These are phyloP conservation scores for Cupressus sempervirens DNA, from an alignment of 75 land plant species.

Conservation along the genomic window DNA sequence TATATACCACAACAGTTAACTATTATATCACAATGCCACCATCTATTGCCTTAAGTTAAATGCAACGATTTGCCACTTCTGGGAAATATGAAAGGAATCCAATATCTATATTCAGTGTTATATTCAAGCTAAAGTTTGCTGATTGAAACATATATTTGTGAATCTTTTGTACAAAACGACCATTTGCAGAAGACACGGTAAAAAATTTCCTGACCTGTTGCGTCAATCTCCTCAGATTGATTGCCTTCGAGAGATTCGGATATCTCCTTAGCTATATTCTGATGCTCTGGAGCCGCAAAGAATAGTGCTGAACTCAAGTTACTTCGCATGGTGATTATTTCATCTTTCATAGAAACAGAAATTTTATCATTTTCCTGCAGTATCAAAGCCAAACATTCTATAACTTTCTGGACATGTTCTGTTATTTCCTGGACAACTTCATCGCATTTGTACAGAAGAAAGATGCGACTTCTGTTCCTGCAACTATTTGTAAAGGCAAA, in stretches of 20 bases:
- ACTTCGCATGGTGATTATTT: not conserved
- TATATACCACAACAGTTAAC: not conserved
- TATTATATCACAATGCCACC: not conserved
- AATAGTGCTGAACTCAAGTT: not conserved
- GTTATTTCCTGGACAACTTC: conserved; percentile 1
- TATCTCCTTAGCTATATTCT: conserved; percentile 8
- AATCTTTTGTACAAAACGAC: not conserved
- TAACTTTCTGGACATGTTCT: not conserved
- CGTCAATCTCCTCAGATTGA: not conserved
- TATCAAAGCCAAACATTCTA: not conserved
- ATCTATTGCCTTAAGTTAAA: not conserved
- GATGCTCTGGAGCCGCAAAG: conserved; percentile 17
- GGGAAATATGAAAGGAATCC: not conserved
- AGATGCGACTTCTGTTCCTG: not conserved
- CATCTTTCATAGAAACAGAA: not conserved
- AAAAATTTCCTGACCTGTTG: not conserved
- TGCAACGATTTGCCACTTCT: not conserved
- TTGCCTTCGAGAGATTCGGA: not conserved
- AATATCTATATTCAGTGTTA: not conserved
- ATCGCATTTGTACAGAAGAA: not conserved
- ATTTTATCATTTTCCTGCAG: not conserved
- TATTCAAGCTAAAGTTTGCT: not conserved
- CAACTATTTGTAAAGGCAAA: not conserved
- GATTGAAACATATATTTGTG: not conserved
- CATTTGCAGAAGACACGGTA: not conserved